Evolutionary conservation across 352 stramenopile genomes (phyloP).

Genomic region (Thalassiosira gravida): DNA sequence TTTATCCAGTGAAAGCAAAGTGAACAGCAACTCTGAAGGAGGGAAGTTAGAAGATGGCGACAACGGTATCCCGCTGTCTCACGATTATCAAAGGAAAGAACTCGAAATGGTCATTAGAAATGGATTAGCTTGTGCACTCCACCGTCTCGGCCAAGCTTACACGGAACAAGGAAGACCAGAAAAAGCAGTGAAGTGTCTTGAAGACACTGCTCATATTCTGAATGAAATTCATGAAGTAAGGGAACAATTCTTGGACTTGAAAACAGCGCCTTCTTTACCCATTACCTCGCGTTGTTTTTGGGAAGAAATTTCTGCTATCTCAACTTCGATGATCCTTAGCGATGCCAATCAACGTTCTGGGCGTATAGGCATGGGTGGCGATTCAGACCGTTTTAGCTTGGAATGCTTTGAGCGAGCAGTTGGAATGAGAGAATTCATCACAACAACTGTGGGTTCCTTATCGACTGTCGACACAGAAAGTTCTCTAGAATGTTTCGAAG

Average conservation of each 20-base stretch:
- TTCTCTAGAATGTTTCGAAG: slow-evolving; percentile 50
- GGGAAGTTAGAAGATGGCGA: slow-evolving; percentile 5
- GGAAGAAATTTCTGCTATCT: slow-evolving; percentile 52
- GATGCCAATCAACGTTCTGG: slow-evolving; percentile 60
- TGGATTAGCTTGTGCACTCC: slow-evolving; percentile 46
- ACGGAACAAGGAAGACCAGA: slow-evolving; percentile 30
- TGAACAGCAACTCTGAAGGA: slow-evolving; percentile 3
- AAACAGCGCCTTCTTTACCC: slow-evolving; percentile 21
- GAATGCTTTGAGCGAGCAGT: slow-evolving; percentile 61
- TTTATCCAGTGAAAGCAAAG: slow-evolving; percentile 19
- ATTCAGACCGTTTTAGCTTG: slow-evolving; percentile 43
- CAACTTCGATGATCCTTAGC: slow-evolving; percentile 55
- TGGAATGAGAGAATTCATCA: slow-evolving; percentile 60
- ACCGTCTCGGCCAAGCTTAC: slow-evolving; percentile 46
- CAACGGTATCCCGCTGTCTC: neutral
- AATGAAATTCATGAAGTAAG: slow-evolving; percentile 50
- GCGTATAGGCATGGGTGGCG: slow-evolving; percentile 35
- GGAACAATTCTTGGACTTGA: slow-evolving; percentile 27
- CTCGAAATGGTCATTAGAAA: slow-evolving; percentile 47
- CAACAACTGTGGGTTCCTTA: slow-evolving; percentile 31
- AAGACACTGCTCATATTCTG: slow-evolving; percentile 54
- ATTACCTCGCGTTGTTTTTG: slow-evolving; percentile 47
- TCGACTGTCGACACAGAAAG: slow-evolving; percentile 46
- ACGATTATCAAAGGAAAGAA: slow-evolving; percentile 31
- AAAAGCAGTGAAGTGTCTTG: slow-evolving; percentile 58